A percentile compares a stretch with the other conserved stretches of the same genome.
Evolutionary conservation across 768 basidiomycete genomes (phyloP).

Genomic region (Mycena rosella): DNA sequence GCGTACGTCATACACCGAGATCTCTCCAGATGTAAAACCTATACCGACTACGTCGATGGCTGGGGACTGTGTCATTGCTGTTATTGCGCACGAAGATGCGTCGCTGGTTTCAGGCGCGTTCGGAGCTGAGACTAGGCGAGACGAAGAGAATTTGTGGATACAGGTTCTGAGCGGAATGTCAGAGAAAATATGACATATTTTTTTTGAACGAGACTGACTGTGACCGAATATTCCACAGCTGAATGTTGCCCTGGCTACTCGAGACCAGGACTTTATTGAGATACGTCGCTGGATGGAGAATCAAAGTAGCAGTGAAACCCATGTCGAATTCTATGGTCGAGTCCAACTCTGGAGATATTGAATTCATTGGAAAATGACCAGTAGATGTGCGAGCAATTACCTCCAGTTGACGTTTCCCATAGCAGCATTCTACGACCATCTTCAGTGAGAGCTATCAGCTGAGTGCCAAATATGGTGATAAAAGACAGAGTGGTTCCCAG

Average conservation of each 20-base stretch:
- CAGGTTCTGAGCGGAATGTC: conserved; percentile 65
- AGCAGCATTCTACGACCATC: conserved; percentile 81
- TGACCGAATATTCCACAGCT: conserved; percentile 95
- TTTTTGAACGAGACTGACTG: conserved; percentile 62
- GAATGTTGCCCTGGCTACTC: conserved; percentile 83
- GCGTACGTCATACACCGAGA: conserved; percentile 91
- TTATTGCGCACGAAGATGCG: conserved; percentile 65
- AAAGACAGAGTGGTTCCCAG: conserved; percentile 70
- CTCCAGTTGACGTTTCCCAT: conserved; percentile 77
- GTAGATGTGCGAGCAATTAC: conserved; percentile 51
- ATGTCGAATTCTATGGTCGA: conserved; percentile 83
- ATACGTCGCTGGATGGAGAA: conserved; percentile 96
- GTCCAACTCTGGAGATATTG: conserved; percentile 63
- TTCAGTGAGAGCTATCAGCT: conserved; percentile 83
- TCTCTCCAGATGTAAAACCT: conserved; percentile 88
- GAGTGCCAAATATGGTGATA: conserved; percentile 84
- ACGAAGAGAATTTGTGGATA: conserved; percentile 81
- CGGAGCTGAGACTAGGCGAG: conserved; percentile 62
- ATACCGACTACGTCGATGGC: conserved; percentile 97
- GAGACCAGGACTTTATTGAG: conserved; percentile 94
- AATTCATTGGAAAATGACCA: conserved; percentile 3
- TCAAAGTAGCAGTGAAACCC: conserved; percentile 85
- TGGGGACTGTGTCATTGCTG: conserved; percentile 88
- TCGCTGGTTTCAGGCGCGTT: conserved; percentile 43
- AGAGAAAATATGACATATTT: background rate